Base-by-base conservation (phyloP, 139 green algal genomes). In the Spirogloea muscicola region DNA sequence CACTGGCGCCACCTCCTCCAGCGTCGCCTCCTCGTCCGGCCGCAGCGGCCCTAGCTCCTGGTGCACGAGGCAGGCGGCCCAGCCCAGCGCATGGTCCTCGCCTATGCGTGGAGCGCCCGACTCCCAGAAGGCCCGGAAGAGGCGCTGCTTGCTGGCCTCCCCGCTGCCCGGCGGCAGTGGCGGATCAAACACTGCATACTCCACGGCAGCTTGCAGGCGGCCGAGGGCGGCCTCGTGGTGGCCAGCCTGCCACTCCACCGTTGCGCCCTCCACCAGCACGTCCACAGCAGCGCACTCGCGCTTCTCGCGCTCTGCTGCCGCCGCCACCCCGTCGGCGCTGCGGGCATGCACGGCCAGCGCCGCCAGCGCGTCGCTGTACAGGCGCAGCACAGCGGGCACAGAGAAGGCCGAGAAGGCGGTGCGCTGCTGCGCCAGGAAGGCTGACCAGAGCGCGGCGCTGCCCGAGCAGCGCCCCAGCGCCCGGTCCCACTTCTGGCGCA, bases 81-180 rank as follows among this genome's bases (percentile, higher is more conserved):
- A 93, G 3, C 86, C 86, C 0, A 37, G 13, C 0, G 59, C 85
- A 7, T 88, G 83, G 3, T 77, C 55, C 70, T 91, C 84, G 1
- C 88, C 87, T n/a, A 90, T 42, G 3, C 90, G 72, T 0, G 87
- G 65, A 4, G 68, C 81, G 1, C 68, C 82, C n/a, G 70, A 68
- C 25, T 83, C 71, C 90, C 88, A 95, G 43, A 82, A 95, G n/a
- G 75, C 85, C 34, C 83, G 58, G 67, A 95, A 95, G 55, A 85
- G 58, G n/a, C 74, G 62, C 77, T 86, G 60, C 79, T 90, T 73
- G 49, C 34, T 79, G 41, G 61, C 37, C 61, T 82, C 74, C n/a
- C n/a, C n/a, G n/a, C n/a, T n/a, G 29, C 40, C 46, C 38, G 62
- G 29, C 16, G 39, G 40, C 4, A 82, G 29, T n/a, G 51, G 75